Conservation (phyloP, 2,329 filamentous ascomycete species). For the Pseudohalonectria lignicola region DNA sequence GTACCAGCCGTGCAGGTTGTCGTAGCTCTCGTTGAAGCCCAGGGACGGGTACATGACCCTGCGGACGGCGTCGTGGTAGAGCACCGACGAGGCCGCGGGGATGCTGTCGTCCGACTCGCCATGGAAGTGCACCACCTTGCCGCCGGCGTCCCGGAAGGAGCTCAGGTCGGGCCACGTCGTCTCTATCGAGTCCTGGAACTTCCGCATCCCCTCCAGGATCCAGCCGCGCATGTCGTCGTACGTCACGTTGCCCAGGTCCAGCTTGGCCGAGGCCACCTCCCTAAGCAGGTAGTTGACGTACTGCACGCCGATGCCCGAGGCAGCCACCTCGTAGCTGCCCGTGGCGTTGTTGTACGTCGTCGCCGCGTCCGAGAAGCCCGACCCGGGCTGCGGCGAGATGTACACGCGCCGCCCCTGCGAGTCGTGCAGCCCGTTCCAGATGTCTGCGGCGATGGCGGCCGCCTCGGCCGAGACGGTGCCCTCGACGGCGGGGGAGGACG, state of each 20-base stretch:
- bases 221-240: conserved; percentile 37
- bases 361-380: conserved; percentile 20
- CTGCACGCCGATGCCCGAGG: conserved; percentile 14
- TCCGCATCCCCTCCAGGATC: conserved; percentile 36
- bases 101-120: conserved; percentile 37
- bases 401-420: conserved; percentile 23
- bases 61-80: conserved; percentile 31
- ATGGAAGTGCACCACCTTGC: conserved; percentile 41
- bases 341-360: conserved; percentile 19
- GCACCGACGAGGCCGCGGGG: conserved; percentile 33
- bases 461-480: conserved; percentile 10
- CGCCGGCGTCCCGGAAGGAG: conserved; percentile 28
- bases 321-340: conserved; percentile 10
- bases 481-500: conserved; percentile 3
- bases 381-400: conserved; percentile 18
- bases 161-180: conserved; percentile 34
- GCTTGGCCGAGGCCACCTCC: conserved; percentile 12
- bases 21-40: not conserved
- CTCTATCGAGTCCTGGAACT: conserved; percentile 32
- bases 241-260: conserved; percentile 32
- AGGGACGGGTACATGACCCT: conserved; percentile 28
- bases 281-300: conserved; percentile 25
- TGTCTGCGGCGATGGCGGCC: conserved; percentile 16
- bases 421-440: conserved; percentile 23
- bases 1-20: conserved; percentile 23